Conservation (phyloP, 1,284 basidiomycete genomes). For the Xerocomus nothofagi region DNA sequence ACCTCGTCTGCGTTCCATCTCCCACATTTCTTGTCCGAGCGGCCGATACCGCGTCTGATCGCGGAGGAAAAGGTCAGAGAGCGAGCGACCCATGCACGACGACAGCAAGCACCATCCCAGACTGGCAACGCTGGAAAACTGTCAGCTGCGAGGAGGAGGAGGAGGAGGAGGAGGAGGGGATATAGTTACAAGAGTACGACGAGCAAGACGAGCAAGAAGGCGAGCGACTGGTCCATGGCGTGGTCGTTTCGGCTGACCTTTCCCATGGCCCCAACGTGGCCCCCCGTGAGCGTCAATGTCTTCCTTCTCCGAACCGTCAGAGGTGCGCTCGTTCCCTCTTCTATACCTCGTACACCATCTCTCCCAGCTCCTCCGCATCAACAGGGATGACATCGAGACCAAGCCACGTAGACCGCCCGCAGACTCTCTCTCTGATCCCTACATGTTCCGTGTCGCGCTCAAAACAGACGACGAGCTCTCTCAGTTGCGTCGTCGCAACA, state of each 20-base stretch:
- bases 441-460: slow-evolving; percentile 54
- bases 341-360: neutral
- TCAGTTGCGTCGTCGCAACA: slow-evolving; percentile 54
- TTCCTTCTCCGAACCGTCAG: no score
- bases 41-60: slow-evolving; percentile 20
- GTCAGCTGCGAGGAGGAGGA: slow-evolving; percentile 8
- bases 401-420: slow-evolving; percentile 25
- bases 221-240: slow-evolving; percentile 25
- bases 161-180: neutral
- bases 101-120: slow-evolving; percentile 65
- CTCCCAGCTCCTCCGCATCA: slow-evolving; percentile 24
- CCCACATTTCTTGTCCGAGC: slow-evolving; percentile 51
- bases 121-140: slow-evolving; percentile 43
- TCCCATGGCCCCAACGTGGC: no score
- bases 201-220: slow-evolving; percentile 36
- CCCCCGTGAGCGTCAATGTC: no score
- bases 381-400: slow-evolving; percentile 46
- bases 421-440: slow-evolving; percentile 52
- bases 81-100: slow-evolving; percentile 55
- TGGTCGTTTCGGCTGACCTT: no score
- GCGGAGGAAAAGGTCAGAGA: slow-evolving; percentile 41
- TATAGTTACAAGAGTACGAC: slow-evolving; percentile 46
- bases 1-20: slow-evolving; percentile 54
- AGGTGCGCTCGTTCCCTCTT: slow-evolving; percentile 10
- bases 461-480: slow-evolving; percentile 62